Conservation (phyloP, 495 filamentous ascomycete species). For the Penicillium maclennaniae region DNA sequence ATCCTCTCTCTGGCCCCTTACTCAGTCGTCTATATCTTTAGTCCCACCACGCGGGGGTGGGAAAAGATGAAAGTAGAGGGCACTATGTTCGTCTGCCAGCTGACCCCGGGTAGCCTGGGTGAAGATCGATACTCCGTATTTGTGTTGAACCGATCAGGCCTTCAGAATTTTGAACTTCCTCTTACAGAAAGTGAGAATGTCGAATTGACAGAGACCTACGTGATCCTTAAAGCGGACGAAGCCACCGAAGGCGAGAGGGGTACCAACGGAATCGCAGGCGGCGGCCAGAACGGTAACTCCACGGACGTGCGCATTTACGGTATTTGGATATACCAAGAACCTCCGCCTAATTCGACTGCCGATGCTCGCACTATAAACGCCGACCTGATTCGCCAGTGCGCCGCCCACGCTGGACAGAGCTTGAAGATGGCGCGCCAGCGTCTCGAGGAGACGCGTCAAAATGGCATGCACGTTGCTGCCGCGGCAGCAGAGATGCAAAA, state of each 20-base stretch:
- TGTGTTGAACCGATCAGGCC: constrained; percentile 57
- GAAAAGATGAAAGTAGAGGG: constrained; percentile 76
- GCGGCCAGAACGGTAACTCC: constrained; percentile 6
- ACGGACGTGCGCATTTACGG: constrained; percentile 47
- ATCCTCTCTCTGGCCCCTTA: constrained; percentile 76
- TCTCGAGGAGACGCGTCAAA: constrained; percentile 37
- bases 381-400: constrained; percentile 52
- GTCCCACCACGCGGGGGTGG: constrained; percentile 58
- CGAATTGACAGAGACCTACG: constrained; percentile 57
- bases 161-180: constrained; percentile 55
- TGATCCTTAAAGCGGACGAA: constrained; percentile 52
- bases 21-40: constrained; percentile 75
- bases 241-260: constrained; percentile 5
- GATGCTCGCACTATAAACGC: constrained; percentile 48
- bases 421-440: constrained; percentile 41
- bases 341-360: constrained; percentile 50
- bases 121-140: constrained; percentile 56
- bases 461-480: constrained; percentile 35
- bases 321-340: constrained; percentile 63
- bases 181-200: constrained; percentile 52
- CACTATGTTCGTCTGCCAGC: constrained; percentile 74
- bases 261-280: constrained; percentile 15
- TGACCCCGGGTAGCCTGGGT: constrained; percentile 38
- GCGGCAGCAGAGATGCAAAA: constrained; percentile 26
- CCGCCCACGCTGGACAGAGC: constrained; percentile 45